phyloP scores from a whole-genome alignment of 2,329 filamentous ascomycete species.

The Phaeosphaeria sp. region DNA sequence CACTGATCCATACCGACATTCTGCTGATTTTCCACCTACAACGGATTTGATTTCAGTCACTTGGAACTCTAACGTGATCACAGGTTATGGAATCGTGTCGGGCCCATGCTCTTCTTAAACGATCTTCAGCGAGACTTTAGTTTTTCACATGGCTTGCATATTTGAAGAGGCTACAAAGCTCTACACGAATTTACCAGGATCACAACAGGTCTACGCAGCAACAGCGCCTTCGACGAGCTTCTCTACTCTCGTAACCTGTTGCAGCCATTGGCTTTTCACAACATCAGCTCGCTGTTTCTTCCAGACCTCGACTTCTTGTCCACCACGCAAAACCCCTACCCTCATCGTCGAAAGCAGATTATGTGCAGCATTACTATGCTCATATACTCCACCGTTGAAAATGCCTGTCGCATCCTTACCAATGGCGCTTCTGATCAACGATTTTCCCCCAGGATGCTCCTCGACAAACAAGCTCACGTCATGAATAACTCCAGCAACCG shows the following conservation, averaged over 20 bases:
- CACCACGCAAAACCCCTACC: conserved; percentile 47
- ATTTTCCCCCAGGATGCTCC: conserved; percentile 48
- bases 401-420: conserved; percentile 50
- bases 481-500: conserved; percentile 48
- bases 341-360: conserved; percentile 49
- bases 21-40: too few species aligned
- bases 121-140: too few species aligned
- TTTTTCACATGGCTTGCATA: too few species aligned
- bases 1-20: too few species aligned
- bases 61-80: too few species aligned
- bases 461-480: conserved; percentile 45
- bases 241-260: conserved; percentile 79
- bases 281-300: conserved; percentile 22
- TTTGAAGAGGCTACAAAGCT: too few species aligned
- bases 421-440: conserved; percentile 42
- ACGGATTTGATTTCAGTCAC: too few species aligned
- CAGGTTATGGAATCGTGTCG: too few species aligned
- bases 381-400: conserved; percentile 50
- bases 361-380: conserved; percentile 49
- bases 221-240: conserved; percentile 79
- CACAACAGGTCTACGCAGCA: conserved; percentile 75
- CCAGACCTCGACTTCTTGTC: conserved; percentile 50
- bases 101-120: too few species aligned
- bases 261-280: conserved; percentile 61
- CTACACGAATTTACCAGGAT: not conserved